phyloP scores from a whole-genome alignment of 2,329 filamentous ascomycete species.

The Cordyceps cateniannulata region DNA sequence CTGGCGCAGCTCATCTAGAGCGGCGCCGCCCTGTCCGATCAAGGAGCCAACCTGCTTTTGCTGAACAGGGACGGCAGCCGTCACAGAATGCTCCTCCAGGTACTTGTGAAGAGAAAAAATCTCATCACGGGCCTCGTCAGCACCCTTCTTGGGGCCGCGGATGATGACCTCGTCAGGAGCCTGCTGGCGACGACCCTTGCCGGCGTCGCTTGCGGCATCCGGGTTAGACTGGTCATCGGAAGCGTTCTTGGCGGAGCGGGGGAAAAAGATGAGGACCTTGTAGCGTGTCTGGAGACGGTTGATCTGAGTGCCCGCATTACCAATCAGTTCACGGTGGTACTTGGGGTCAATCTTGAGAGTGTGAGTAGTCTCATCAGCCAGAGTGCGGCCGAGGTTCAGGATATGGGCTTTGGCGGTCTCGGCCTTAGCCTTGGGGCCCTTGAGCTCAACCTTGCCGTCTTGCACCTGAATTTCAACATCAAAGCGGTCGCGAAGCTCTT shows the following conservation, averaged over 20 bases:
- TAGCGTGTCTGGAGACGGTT: slow-evolving; percentile 90
- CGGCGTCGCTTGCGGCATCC: slow-evolving; percentile 63
- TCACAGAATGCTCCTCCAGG: slow-evolving; percentile 79
- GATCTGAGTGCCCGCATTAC: slow-evolving; percentile 78
- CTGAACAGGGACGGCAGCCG: slow-evolving; percentile 74
- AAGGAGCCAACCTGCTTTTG: slow-evolving; percentile 90
- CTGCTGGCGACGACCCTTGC: slow-evolving; percentile 63
- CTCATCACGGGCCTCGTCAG: slow-evolving; percentile 86
- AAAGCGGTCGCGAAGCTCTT: slow-evolving; percentile 59
- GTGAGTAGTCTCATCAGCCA: slow-evolving; percentile 87
- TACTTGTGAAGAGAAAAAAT: slow-evolving; percentile 84
- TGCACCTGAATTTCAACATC: slow-evolving; percentile 79
- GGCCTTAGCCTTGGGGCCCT: slow-evolving; percentile 91
- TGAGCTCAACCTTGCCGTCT: slow-evolving; percentile 90
- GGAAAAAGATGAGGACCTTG: slow-evolving; percentile 93
- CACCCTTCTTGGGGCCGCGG: slow-evolving; percentile 86
- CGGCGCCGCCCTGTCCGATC: slow-evolving; percentile 83
- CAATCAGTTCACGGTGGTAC: slow-evolving; percentile 91
- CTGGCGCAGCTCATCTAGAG: slow-evolving; percentile 84
- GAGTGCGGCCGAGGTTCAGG: slow-evolving; percentile 66
- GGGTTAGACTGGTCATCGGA: slow-evolving; percentile 65
- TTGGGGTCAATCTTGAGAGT: slow-evolving; percentile 85
- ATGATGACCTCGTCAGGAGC: slow-evolving; percentile 83
- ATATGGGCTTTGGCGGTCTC: slow-evolving; percentile 83
- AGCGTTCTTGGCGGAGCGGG: slow-evolving; percentile 52